Percentiles rank a stretch among this genome's conserved stretches.
phyloP scores from a whole-genome alignment of 228 moss, liverwort and hornwort species.

The Sphagnum fallax region DNA sequence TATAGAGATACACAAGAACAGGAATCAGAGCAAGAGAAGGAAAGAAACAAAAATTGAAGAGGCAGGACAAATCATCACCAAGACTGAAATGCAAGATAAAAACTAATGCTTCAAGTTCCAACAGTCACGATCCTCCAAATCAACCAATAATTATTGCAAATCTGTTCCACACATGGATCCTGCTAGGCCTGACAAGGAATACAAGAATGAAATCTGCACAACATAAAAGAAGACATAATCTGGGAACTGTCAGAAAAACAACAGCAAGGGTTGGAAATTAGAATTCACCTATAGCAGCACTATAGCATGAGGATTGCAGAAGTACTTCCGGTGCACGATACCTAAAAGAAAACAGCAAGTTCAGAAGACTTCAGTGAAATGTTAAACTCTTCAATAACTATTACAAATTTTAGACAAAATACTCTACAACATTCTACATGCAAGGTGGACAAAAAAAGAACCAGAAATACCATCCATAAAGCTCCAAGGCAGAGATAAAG shows the following conservation, averaged over 20 bases:
- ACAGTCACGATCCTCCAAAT: not conserved
- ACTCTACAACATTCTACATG: not conserved
- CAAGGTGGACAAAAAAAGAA: not conserved
- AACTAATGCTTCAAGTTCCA: not conserved
- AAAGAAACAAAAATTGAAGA: not conserved
- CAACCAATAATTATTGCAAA: too few relatives aligned
- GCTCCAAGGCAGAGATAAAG: too few relatives aligned
- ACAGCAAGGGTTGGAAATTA: not conserved
- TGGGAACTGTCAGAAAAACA: too few relatives aligned
- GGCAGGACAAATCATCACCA: not conserved
- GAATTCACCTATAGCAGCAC: conserved; percentile 38
- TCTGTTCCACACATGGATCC: too few relatives aligned
- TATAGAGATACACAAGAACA: conserved; percentile 8
- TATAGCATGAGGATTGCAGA: conserved; percentile 43
- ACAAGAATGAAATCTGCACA: too few relatives aligned
- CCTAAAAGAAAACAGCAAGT: conserved; percentile 13
- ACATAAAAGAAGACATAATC: too few relatives aligned
- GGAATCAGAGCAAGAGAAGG: not conserved
- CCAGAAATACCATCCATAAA: not conserved
- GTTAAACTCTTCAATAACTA: too few relatives aligned
- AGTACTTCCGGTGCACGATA: conserved; percentile 57
- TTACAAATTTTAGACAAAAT: too few relatives aligned
- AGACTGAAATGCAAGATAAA: not conserved
- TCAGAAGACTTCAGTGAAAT: not conserved
- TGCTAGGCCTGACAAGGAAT: too few relatives aligned